These are phyloP conservation scores for Picea abies DNA, from an alignment of 83 land plant species.

Conservation along the genomic window DNA sequence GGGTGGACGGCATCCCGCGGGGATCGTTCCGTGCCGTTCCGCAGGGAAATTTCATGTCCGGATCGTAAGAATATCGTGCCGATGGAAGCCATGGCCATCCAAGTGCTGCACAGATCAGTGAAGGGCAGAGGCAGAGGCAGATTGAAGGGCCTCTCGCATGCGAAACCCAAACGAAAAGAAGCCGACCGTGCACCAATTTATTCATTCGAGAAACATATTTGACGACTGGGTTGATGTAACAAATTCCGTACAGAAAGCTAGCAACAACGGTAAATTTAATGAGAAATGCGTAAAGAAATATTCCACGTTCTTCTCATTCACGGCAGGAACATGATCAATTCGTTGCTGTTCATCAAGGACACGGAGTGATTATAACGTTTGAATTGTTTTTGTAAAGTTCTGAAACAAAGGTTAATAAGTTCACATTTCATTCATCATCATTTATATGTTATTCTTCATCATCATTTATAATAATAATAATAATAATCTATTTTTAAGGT, in stretches of 20 bases:
- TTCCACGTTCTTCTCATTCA: not conserved
- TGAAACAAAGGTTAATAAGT: no score
- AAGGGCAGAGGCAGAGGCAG: not conserved
- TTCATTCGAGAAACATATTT: not conserved
- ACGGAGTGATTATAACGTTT: no score
- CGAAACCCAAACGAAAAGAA: not conserved
- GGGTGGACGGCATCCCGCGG: constrained; percentile 7
- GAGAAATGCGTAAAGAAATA: not conserved
- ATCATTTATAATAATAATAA: no score
- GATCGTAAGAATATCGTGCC: not conserved
- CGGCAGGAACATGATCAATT: not conserved
- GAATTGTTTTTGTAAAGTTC: no score
- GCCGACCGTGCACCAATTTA: not conserved
- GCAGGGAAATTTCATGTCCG: not conserved
- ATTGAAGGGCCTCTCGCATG: not conserved
- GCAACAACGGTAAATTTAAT: not conserved
- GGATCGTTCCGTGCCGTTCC: not conserved
- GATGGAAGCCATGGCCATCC: not conserved
- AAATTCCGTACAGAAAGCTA: not conserved
- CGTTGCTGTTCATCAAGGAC: no score
- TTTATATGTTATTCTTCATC: no score
- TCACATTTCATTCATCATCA: no score
- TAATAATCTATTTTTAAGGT: no score
- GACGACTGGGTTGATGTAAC: not conserved
- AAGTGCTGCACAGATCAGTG: not conserved